phyloP scores from a whole-genome alignment of 495 filamentous ascomycete genomes.

The Amphirosellinia nigrospora region DNA sequence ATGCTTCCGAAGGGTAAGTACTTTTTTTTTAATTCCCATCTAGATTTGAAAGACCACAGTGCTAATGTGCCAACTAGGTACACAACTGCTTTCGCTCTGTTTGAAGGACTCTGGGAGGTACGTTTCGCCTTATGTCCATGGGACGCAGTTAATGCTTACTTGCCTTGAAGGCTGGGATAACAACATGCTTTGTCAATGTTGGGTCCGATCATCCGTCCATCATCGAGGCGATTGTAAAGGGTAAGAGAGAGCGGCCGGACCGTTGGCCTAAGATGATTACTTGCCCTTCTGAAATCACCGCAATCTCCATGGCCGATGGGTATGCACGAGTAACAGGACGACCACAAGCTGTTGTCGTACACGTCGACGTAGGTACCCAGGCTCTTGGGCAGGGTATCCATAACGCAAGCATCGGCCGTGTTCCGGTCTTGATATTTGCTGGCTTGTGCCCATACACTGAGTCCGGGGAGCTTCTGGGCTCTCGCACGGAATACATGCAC shows the following conservation, averaged over 20 bases:
- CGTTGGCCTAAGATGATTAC: slow-evolving; percentile 76
- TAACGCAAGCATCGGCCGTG: slow-evolving; percentile 77
- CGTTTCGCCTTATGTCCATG: neutral
- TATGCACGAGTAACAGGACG: slow-evolving; percentile 74
- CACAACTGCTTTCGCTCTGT: slow-evolving; percentile 78
- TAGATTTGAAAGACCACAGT: neutral
- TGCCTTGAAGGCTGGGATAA: slow-evolving; percentile 63
- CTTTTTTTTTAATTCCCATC: neutral
- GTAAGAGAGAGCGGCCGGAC: slow-evolving; percentile 52
- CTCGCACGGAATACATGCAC: slow-evolving; percentile 80
- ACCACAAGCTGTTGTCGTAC: slow-evolving; percentile 78
- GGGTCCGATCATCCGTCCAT: slow-evolving; percentile 80
- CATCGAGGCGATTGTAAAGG: slow-evolving; percentile 78
- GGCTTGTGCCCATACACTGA: slow-evolving; percentile 77
- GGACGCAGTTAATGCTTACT: slow-evolving; percentile 9
- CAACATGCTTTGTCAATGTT: slow-evolving; percentile 76
- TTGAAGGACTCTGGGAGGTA: slow-evolving; percentile 75
- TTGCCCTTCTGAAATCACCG: slow-evolving; percentile 71
- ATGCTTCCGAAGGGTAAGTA: neutral
- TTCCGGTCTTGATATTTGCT: slow-evolving; percentile 77
- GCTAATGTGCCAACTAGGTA: slow-evolving; percentile 46
- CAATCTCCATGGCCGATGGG: slow-evolving; percentile 81
- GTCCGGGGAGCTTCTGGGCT: slow-evolving; percentile 75
- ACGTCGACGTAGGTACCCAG: slow-evolving; percentile 83
- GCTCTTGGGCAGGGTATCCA: slow-evolving; percentile 79